A percentile compares a stretch with the other conserved stretches of the same genome.
phyloP scores from a whole-genome alignment of 2,329 filamentous ascomycete species.

The Stromatinia cepivora region DNA sequence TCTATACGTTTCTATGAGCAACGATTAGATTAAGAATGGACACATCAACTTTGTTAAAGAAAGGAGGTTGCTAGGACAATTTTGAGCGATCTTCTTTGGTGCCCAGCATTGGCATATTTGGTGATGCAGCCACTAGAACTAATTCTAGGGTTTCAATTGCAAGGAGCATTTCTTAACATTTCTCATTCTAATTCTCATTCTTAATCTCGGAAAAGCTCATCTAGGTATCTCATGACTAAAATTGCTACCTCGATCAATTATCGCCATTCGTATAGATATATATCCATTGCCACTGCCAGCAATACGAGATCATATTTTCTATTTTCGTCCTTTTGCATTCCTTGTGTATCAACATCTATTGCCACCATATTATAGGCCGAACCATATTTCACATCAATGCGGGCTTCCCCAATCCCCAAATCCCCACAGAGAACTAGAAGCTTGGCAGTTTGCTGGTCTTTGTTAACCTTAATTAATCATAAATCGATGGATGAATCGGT shows the following conservation, averaged over 20 bases:
- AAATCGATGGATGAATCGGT: no score
- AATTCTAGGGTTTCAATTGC: neutral
- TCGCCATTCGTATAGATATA: neutral
- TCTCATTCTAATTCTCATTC: neutral
- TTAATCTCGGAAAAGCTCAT: neutral
- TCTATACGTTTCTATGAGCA: no score
- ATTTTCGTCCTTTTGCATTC: conserved; percentile 15
- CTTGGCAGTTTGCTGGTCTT: neutral
- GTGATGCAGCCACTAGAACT: neutral
- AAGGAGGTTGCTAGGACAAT: neutral
- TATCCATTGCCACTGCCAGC: neutral
- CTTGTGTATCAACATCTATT: neutral
- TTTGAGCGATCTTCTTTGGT: neutral
- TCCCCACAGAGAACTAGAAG: neutral
- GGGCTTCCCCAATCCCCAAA: neutral
- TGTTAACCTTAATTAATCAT: neutral
- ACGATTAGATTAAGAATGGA: no score
- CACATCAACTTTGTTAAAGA: neutral
- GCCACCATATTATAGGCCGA: neutral
- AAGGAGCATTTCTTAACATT: neutral
- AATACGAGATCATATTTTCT: neutral
- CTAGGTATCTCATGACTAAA: neutral
- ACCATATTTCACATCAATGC: neutral
- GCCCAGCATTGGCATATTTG: conserved; percentile 2
- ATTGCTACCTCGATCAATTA: neutral